Conservation (phyloP, 108 stramenopile species). For the Skeletonema potamos region DNA sequence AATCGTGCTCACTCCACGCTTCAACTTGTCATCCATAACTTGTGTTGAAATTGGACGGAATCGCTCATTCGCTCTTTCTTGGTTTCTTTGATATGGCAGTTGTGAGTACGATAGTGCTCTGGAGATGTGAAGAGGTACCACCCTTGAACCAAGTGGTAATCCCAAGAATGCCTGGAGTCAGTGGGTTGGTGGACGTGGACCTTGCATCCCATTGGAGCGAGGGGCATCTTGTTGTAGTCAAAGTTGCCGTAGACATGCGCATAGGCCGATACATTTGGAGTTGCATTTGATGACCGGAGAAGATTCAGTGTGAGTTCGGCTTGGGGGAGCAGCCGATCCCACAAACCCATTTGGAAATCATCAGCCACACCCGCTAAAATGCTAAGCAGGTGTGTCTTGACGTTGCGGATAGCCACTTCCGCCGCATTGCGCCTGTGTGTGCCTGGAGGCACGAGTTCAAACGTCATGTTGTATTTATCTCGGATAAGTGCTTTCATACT, state of each 20-base stretch:
- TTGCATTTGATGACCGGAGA: slow-evolving; percentile 41
- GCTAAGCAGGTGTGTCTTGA: slow-evolving; percentile 52
- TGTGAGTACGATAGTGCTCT: no score
- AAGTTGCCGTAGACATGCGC: slow-evolving; percentile 15
- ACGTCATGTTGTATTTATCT: slow-evolving; percentile 10
- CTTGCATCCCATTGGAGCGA: slow-evolving; percentile 50
- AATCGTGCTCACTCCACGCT: no score
- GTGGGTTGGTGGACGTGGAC: slow-evolving; percentile 34
- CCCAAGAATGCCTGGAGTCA: no score
- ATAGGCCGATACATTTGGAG: slow-evolving; percentile 34
- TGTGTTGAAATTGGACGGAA: no score
- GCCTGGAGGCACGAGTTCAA: slow-evolving; percentile 46
- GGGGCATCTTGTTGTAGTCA: slow-evolving; percentile 50
- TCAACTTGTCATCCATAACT: no score
- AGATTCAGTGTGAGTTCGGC: slow-evolving; percentile 43
- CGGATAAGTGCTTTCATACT: slow-evolving; percentile 8
- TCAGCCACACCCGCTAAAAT: slow-evolving; percentile 25
- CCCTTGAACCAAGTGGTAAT: no score
- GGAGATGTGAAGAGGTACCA: no score
- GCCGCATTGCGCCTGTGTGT: slow-evolving; percentile 49
- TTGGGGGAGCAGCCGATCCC: slow-evolving; percentile 51
- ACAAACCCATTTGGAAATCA: slow-evolving; percentile 41
- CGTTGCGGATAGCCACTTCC: slow-evolving; percentile 50
- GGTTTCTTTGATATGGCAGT: no score
- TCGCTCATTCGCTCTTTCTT: no score